phyloP scores from a whole-genome alignment of 106 monocot species.

The Dioscorea dumetorum region DNA sequence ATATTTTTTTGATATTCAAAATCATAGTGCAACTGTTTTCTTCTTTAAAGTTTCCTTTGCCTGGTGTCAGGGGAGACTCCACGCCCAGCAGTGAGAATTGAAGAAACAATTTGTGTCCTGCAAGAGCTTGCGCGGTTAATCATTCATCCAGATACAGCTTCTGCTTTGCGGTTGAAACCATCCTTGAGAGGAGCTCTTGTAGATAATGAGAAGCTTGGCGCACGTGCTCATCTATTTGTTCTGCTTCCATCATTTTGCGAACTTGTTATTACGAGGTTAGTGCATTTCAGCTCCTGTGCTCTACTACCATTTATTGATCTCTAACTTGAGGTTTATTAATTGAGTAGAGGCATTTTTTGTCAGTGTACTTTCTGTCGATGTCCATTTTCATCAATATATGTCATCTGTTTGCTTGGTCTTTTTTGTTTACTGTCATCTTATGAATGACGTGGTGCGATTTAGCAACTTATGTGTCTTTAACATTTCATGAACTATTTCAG shows the following conservation, averaged over 20 bases:
- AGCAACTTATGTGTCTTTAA: no score
- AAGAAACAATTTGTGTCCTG: conserved; percentile 75
- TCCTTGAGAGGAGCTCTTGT: conserved; percentile 28
- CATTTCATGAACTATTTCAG: no score
- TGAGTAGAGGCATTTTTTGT: background rate
- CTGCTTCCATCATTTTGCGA: conserved; percentile 79
- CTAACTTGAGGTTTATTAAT: background rate
- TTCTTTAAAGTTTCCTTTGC: background rate
- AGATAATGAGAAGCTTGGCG: conserved; percentile 22
- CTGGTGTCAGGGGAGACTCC: conserved; percentile 51
- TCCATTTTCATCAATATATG: background rate
- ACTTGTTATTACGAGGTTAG: conserved; percentile 84
- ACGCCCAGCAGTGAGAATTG: conserved; percentile 65
- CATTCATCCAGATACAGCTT: conserved; percentile 60
- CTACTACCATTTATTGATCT: background rate
- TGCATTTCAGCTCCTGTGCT: background rate
- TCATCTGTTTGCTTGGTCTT: no score
- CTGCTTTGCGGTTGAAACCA: conserved; percentile 38
- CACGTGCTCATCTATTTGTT: conserved; percentile 54
- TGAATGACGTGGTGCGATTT: no score
- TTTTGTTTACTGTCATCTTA: background rate
- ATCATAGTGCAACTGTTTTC: background rate
- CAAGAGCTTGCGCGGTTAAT: conserved; percentile 72
- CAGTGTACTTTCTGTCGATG: background rate
- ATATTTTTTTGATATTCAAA: background rate